These are phyloP conservation scores for Pyrenophora seminiperda DNA, from an alignment of 2,329 filamentous ascomycete genomes.

Conservation along the genomic window DNA sequence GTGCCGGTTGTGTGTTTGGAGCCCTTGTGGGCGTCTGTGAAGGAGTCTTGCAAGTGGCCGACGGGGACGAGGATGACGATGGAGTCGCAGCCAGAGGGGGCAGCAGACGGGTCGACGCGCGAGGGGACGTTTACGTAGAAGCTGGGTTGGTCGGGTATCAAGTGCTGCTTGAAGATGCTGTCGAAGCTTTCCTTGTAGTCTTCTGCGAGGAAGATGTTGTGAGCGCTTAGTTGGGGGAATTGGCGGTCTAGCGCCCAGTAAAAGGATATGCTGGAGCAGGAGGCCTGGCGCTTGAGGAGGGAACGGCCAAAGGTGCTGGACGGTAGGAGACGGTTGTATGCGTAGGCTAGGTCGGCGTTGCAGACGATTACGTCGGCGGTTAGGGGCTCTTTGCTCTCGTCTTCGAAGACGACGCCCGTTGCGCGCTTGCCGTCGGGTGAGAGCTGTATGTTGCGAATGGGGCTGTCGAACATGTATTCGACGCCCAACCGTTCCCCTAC, in stretches of 20 bases:
- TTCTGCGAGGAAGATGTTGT: constrained; percentile 80
- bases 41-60: constrained; percentile 63
- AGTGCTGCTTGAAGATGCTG: constrained; percentile 72
- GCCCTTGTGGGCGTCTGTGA: constrained; percentile 47
- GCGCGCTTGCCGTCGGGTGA: constrained; percentile 58
- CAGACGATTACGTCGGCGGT: constrained; percentile 70
- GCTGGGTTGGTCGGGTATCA: constrained; percentile 69
- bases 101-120: constrained; percentile 69
- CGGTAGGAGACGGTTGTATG: constrained; percentile 72
- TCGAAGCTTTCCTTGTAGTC: constrained; percentile 76
- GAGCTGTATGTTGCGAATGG: constrained; percentile 62
- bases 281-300: constrained; percentile 59
- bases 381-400: constrained; percentile 60
- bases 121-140: constrained; percentile 81
- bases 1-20: constrained; percentile 49
- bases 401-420: constrained; percentile 64
- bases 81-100: constrained; percentile 67
- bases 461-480: constrained; percentile 63
- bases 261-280: constrained; percentile 76
- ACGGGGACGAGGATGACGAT: constrained; percentile 74
- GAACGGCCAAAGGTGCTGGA: constrained; percentile 51
- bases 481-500: constrained; percentile 68
- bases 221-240: constrained; percentile 67
- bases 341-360: constrained; percentile 76
- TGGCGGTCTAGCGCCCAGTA: constrained; percentile 71